These are phyloP conservation scores for Choanephora cucurbitarum DNA, from an alignment of 371 early-diverging fungal species.

Conservation along the genomic window DNA sequence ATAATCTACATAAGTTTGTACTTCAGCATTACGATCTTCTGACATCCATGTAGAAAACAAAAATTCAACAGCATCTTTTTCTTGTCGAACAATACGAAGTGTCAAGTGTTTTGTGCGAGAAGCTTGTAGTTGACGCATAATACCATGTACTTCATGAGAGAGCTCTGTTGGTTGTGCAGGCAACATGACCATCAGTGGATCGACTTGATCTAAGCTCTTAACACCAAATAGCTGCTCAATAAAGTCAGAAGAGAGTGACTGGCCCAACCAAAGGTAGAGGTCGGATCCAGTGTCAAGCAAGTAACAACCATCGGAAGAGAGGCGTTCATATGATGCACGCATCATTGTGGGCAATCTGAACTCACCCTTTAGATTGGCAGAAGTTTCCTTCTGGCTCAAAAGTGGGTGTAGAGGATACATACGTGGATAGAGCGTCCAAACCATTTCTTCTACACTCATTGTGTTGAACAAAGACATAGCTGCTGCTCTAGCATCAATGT, in stretches of 20 bases:
- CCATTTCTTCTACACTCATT: constrained; percentile 71
- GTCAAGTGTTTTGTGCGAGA: constrained; percentile 42
- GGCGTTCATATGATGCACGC: constrained; percentile 79
- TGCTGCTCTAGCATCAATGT: constrained; percentile 77
- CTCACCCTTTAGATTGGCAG: constrained; percentile 40
- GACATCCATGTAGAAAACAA: constrained; percentile 72
- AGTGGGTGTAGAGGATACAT: constrained; percentile 73
- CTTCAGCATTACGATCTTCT: constrained; percentile 90
- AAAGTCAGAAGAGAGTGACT: constrained; percentile 58
- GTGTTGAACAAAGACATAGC: constrained; percentile 79
- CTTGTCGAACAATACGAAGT: constrained; percentile 62
- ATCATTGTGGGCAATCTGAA: constrained; percentile 65
- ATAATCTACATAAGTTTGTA: constrained; percentile 92
- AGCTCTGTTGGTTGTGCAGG: constrained; percentile 60
- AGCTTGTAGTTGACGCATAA: constrained; percentile 63
- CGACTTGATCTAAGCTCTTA: constrained; percentile 69
- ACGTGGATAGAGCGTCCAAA: constrained; percentile 85
- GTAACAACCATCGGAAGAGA: constrained; percentile 78
- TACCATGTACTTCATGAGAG: constrained; percentile 59
- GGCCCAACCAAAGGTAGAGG: constrained; percentile 90
- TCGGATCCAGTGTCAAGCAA: constrained; percentile 82
- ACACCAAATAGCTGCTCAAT: constrained; percentile 80
- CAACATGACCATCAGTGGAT: constrained; percentile 62
- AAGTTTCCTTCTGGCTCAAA: constrained; percentile 43
- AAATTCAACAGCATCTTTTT: constrained; percentile 34